These are phyloP conservation scores for Noccaea caerulescens DNA, from an alignment of 345 rosid species.

Conservation along the genomic window DNA sequence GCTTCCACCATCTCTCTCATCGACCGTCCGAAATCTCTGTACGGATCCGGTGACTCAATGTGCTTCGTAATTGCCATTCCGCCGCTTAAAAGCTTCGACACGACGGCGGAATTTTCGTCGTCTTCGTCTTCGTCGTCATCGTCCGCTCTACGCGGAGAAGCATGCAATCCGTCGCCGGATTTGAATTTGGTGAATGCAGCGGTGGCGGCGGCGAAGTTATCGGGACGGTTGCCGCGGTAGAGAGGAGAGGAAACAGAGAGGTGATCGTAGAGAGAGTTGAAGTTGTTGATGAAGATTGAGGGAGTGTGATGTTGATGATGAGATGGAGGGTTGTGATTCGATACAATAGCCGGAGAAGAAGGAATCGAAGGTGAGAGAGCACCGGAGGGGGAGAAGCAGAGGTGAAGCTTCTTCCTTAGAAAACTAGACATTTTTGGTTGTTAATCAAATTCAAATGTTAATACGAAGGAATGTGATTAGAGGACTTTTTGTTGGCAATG, in stretches of 20 bases:
- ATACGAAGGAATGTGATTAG: slow-evolving; percentile 2
- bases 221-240: slow-evolving; percentile 17
- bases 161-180: slow-evolving; percentile 1
- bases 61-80: slow-evolving; percentile 64
- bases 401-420: slow-evolving; percentile 33
- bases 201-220: slow-evolving; percentile 9
- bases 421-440: slow-evolving; percentile 34
- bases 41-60: slow-evolving; percentile 71
- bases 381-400: slow-evolving; percentile 41
- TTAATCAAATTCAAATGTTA: slow-evolving; percentile 10
- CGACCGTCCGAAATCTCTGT: slow-evolving; percentile 72
- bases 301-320: slow-evolving; percentile 32
- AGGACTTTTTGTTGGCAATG: not conserved
- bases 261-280: slow-evolving; percentile 45
- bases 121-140: not conserved
- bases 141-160: slow-evolving; percentile 5
- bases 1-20: slow-evolving; percentile 95
- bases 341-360: slow-evolving; percentile 37
- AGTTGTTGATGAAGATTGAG: slow-evolving; percentile 42
- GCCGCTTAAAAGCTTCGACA: slow-evolving; percentile 43
- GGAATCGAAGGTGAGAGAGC: slow-evolving; percentile 42
- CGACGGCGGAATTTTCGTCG: not conserved
- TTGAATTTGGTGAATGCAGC: not conserved
- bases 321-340: slow-evolving; percentile 36
- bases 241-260: slow-evolving; percentile 43